Percentiles rank a stretch among this genome's conserved stretches.
phyloP scores from a whole-genome alignment of 2,329 filamentous ascomycete genomes.

The Coniochaeta sp. region DNA sequence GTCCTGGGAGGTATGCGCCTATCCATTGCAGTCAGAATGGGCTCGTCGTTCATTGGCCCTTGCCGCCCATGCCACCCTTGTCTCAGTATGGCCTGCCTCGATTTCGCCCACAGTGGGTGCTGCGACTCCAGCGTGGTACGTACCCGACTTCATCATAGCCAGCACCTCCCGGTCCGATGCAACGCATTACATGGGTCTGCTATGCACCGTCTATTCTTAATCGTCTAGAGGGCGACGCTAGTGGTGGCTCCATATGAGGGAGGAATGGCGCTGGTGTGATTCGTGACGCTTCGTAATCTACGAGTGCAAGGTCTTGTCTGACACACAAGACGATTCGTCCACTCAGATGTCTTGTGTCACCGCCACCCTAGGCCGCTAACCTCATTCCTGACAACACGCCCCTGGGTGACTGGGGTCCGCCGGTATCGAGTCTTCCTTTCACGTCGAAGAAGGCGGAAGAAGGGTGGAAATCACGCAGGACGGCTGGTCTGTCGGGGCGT shows the following conservation, averaged over 20 bases:
- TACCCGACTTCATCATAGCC: constrained; percentile 12
- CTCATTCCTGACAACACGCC: constrained; percentile 9
- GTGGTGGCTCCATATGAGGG: constrained; percentile 21
- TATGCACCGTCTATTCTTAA: constrained; percentile 40
- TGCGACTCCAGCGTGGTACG: constrained; percentile 9
- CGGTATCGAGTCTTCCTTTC: background rate
- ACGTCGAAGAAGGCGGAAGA: background rate
- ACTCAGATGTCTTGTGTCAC: constrained; percentile 17
- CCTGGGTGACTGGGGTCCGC: constrained; percentile 2
- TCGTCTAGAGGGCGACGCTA: constrained; percentile 15
- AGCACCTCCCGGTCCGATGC: constrained; percentile 16
- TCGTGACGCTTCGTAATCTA: constrained; percentile 44
- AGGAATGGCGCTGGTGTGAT: constrained; percentile 20
- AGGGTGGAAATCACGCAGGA: background rate
- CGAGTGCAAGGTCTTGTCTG: constrained; percentile 41
- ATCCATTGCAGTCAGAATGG: background rate
- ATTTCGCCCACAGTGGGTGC: background rate
- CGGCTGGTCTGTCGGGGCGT: background rate
- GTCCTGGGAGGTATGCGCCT: background rate
- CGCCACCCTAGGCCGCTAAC: constrained; percentile 10
- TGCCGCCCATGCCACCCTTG: constrained; percentile 4
- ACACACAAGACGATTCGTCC: constrained; percentile 33
- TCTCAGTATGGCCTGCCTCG: constrained; percentile 3
- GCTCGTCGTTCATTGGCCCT: background rate
- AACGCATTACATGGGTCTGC: constrained; percentile 14